Evolutionary conservation across 2,329 filamentous ascomycete species (phyloP).

Genomic region (Tolypocladium capitatum): DNA sequence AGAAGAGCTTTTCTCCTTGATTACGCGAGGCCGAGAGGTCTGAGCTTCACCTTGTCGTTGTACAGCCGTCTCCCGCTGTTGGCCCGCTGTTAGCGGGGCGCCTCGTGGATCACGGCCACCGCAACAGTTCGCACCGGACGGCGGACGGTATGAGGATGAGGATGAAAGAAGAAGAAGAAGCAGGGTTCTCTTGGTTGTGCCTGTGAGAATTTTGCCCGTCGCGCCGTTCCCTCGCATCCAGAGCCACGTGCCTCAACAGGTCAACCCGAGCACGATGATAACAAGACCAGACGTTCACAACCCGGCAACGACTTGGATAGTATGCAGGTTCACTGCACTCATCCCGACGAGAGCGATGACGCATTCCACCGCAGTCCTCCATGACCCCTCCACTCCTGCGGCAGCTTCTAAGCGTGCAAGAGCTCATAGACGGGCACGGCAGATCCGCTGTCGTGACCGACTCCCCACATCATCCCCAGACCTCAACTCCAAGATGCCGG

Average conservation of each 20-base stretch:
- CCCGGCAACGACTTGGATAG: background rate
- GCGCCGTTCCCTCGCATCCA: background rate
- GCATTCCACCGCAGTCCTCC: background rate
- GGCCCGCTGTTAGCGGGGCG: background rate
- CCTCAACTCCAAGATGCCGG: no score
- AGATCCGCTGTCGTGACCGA: background rate
- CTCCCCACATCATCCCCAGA: background rate
- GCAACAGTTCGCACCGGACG: background rate
- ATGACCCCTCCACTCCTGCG: background rate
- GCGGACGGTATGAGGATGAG: background rate
- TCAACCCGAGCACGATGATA: background rate
- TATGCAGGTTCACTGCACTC: background rate
- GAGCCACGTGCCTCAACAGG: background rate
- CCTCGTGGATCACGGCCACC: background rate
- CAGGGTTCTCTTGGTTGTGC: background rate
- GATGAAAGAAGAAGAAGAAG: background rate
- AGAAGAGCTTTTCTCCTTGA: background rate
- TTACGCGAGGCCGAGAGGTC: conserved; percentile 1
- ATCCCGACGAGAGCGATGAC: background rate
- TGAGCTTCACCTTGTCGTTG: conserved; percentile 4
- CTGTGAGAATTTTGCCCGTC: background rate
- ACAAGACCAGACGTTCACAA: background rate
- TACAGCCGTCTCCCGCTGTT: background rate
- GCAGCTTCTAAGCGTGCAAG: background rate
- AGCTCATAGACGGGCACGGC: background rate